Conservation (phyloP, 2,329 filamentous ascomycete genomes). For the Cryphonectria parasitica region DNA sequence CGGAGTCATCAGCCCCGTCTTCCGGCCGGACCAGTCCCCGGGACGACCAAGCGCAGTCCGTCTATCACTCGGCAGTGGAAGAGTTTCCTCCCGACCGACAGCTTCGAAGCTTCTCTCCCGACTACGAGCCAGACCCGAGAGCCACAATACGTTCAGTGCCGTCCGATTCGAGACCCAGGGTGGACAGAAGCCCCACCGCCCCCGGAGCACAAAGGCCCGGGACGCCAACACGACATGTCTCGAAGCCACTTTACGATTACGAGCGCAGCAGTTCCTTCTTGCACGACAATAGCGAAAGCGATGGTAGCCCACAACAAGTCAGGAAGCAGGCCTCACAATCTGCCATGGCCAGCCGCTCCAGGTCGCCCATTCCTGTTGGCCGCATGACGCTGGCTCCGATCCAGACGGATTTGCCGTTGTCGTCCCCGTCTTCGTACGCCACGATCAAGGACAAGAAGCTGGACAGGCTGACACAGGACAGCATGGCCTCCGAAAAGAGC, state of each 20-base stretch:
- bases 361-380: constrained; percentile 5
- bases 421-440: constrained; percentile 17
- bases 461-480: constrained; percentile 28
- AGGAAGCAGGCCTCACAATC: constrained; percentile 16
- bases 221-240: constrained; percentile 43
- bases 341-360: neutral
- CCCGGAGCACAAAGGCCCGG: constrained; percentile 30
- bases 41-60: constrained; percentile 33
- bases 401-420: constrained; percentile 19
- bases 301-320: constrained; percentile 41
- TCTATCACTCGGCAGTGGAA: constrained; percentile 18
- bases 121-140: constrained; percentile 73
- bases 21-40: constrained; percentile 18
- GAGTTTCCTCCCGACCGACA: constrained; percentile 38
- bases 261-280: constrained; percentile 54
- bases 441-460: constrained; percentile 26
- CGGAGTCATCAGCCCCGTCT: constrained; percentile 19
- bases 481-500: constrained; percentile 37
- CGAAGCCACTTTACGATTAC: constrained; percentile 37
- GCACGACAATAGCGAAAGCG: constrained; percentile 56
- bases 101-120: constrained; percentile 70
- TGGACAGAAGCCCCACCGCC: constrained; percentile 30
- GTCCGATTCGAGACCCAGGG: constrained; percentile 44
- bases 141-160: constrained; percentile 71
- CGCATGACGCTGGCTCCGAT: constrained; percentile 19